phyloP scores from a whole-genome alignment of 139 green algal genomes.

The Chlorella vulgaris region DNA sequence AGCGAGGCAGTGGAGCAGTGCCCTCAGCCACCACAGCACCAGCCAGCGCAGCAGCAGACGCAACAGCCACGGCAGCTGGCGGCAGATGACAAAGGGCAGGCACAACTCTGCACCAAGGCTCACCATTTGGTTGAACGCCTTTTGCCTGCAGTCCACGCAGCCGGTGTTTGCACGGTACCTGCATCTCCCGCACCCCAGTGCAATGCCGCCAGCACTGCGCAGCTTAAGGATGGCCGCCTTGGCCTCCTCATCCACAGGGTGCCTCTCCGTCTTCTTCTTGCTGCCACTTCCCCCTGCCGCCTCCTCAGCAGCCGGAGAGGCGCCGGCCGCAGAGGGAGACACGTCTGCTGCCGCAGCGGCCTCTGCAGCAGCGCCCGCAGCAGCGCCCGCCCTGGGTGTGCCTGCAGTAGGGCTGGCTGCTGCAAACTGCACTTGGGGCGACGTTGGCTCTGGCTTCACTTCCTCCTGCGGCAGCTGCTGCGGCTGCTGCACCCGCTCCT shows the following conservation, averaged over 20 bases:
- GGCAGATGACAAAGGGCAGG: no score
- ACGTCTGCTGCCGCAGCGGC: not conserved
- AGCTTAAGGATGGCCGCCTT: slow-evolving; percentile 3
- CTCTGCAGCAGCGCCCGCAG: not conserved
- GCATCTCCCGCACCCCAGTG: slow-evolving; percentile 31
- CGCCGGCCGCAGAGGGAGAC: not conserved
- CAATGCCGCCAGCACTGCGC: not conserved
- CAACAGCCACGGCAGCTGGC: no score
- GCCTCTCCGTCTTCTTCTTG: not conserved
- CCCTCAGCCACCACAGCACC: no score
- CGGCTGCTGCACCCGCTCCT: not conserved
- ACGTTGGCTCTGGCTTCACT: not conserved
- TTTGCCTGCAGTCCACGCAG: slow-evolving; percentile 24
- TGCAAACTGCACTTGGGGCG: not conserved
- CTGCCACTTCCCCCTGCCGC: not conserved
- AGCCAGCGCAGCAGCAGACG: no score
- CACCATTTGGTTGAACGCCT: slow-evolving; percentile 25
- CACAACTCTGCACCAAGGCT: not conserved
- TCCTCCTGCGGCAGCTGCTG: not conserved
- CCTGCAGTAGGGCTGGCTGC: not conserved
- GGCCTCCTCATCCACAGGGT: not conserved
- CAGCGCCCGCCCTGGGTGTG: not conserved
- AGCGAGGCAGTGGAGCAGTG: no score
- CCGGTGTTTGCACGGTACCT: not conserved
- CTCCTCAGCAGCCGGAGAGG: not conserved